Conservation (phyloP, 192 early-diverging fungal species). For the Globomyces pollinis-pini region DNA sequence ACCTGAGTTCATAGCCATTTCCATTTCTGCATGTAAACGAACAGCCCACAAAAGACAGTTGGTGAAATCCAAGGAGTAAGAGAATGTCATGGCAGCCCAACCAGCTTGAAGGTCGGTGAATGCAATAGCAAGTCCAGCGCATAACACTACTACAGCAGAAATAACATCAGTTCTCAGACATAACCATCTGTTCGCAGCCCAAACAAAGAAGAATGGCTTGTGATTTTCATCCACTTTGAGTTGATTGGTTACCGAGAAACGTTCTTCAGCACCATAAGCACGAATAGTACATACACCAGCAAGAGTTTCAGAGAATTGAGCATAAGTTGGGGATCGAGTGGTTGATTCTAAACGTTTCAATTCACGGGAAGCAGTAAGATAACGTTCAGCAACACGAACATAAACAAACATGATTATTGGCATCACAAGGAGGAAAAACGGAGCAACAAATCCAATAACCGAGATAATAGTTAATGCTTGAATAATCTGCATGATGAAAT, state of each 20-base stretch:
- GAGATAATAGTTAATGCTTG: constrained; percentile 13
- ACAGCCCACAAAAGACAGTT: constrained; percentile 74
- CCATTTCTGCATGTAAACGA: constrained; percentile 62
- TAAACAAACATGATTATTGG: constrained; percentile 53
- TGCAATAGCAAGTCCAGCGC: constrained; percentile 62
- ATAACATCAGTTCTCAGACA: constrained; percentile 74
- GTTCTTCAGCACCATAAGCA: constrained; percentile 32
- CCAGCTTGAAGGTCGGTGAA: constrained; percentile 67
- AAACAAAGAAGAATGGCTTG: constrained; percentile 19
- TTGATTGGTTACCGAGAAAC: constrained; percentile 32
- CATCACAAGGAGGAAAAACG: constrained; percentile 61
- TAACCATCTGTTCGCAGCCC: constrained; percentile 61
- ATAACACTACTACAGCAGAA: constrained; percentile 70
- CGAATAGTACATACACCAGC: constrained; percentile 13
- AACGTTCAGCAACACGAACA: constrained; percentile 58
- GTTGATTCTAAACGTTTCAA: constrained; percentile 82
- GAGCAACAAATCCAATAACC: constrained; percentile 45
- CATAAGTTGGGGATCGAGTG: constrained; percentile 65
- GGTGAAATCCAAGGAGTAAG: constrained; percentile 81
- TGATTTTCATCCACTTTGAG: constrained; percentile 21
- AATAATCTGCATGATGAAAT: constrained; percentile 44
- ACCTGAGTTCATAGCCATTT: constrained; percentile 76
- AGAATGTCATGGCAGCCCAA: constrained; percentile 77
- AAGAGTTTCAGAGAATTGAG: constrained; percentile 76
- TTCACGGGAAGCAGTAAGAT: constrained; percentile 74